Evolutionary conservation across 176 grass and related monocot genomes (phyloP), one percentile per base, ranked within the genome.

Genomic region (Poa annua): DNA sequence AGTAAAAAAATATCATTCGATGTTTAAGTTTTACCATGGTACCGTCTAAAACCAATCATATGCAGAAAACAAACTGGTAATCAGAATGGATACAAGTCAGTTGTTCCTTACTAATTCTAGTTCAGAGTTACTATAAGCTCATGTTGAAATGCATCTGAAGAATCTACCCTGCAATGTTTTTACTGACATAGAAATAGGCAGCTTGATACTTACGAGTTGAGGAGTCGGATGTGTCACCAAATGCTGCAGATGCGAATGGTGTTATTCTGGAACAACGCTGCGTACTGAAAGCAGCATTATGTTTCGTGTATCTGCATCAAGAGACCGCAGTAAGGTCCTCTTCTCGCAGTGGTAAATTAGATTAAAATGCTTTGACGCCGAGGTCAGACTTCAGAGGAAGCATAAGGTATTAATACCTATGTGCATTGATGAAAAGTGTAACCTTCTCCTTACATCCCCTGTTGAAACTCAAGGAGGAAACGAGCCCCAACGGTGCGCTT

Each of bases 201-300:
- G 47, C 17, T 34, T 88, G 63, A 78, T 61, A 85, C 89, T 88
- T 81, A 94, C 92, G 44, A 80, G 64, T 85, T 36, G 89, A 91
- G 72, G 80, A 86, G 45, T 87, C 85, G 15, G 85, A 61, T 24
- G 56, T 81, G 85, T 85, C 89, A 60, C 89, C 89, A 32, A 94
- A 94, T 7, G 87, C 87, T 67, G 92, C 87, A 85, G 85, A 85
- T 22, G 88, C 82, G 1, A 64, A 20, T 54, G 84, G 79, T 34
- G 20, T 89, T 50, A 81, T 80, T 85, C 81, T 83, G 60, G 38
- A 34, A 61, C 84, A 73, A 80, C 85, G 74, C 15, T 75, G 67
- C 25, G 56, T 47, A 62, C 21, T 47, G 45, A 80, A 68, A 77
- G 78, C 29, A 80, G 54, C 21, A 11, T 10, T 62, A 76, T 61